Evolutionary conservation across 306 rosid species (phyloP).

Genomic region (Leucaena leucocephala): DNA sequence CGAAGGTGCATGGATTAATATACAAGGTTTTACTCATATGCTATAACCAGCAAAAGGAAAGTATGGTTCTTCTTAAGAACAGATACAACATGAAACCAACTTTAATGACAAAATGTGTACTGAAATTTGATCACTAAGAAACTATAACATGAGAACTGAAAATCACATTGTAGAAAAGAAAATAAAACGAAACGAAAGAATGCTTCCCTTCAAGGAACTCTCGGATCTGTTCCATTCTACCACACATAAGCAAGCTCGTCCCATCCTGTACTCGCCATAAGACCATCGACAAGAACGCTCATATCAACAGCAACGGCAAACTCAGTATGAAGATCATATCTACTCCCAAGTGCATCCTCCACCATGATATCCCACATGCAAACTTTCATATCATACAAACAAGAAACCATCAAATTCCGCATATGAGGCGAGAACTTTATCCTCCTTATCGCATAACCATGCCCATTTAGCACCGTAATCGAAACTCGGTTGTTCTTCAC

Average conservation of each 20-base stretch:
- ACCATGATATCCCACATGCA: slow-evolving; percentile 88
- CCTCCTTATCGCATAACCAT: slow-evolving; percentile 77
- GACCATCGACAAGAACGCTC: slow-evolving; percentile 93
- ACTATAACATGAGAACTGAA: slow-evolving; percentile 19
- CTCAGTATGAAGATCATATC: too few relatives aligned
- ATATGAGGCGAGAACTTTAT: slow-evolving; percentile 81
- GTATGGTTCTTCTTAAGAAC: slow-evolving; percentile 20
- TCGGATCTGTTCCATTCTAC: slow-evolving; percentile 89
- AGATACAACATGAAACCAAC: slow-evolving; percentile 26
- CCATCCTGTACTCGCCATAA: slow-evolving; percentile 93
- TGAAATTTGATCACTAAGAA: slow-evolving; percentile 10
- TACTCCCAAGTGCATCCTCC: slow-evolving; percentile 86
- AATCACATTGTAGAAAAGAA: neutral
- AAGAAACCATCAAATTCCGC: slow-evolving; percentile 66
- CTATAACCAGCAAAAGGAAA: slow-evolving; percentile 17
- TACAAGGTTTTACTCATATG: slow-evolving; percentile 14
- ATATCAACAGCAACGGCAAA: slow-evolving; percentile 88
- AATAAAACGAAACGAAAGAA: too few relatives aligned
- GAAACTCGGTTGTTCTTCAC: slow-evolving; percentile 66
- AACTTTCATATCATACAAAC: slow-evolving; percentile 91
- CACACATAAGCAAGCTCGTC: too few relatives aligned
- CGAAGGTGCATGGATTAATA: neutral
- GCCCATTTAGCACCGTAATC: slow-evolving; percentile 73
- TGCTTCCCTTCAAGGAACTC: slow-evolving; percentile 64
- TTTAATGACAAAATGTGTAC: neutral